phyloP scores from a whole-genome alignment of 2,329 filamentous ascomycete species.

The Fusarium sp. region DNA sequence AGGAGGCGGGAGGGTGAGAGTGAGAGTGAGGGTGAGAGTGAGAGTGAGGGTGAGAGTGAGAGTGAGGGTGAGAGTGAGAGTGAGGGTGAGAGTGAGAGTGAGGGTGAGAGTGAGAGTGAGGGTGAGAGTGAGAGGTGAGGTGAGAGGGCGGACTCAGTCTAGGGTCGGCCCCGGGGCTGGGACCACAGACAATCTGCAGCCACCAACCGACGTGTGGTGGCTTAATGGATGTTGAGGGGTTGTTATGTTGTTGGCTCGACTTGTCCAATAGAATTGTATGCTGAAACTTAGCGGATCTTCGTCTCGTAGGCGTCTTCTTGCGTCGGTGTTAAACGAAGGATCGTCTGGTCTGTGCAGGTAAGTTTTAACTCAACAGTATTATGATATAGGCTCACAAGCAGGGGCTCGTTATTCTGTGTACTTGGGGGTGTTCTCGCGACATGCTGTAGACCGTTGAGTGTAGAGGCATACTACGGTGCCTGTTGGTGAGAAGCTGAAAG shows the following conservation, averaged over 20 bases:
- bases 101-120: not conserved
- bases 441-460: not conserved
- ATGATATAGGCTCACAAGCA: conserved; percentile 7
- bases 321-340: conserved; percentile 33
- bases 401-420: conserved; percentile 1
- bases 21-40: too few species aligned
- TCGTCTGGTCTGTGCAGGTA: conserved; percentile 12
- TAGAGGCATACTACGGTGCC: not conserved
- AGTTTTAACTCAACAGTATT: conserved; percentile 18
- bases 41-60: too few species aligned
- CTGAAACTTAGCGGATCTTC: conserved; percentile 33
- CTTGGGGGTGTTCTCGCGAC: not conserved
- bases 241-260: conserved; percentile 34
- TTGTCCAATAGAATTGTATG: conserved; percentile 15
- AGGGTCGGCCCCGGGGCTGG: conserved; percentile 42
- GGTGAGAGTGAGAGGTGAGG: conserved; percentile 9
- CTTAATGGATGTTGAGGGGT: conserved; percentile 17
- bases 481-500: not conserved
- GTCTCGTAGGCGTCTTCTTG: conserved; percentile 31
- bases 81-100: not conserved
- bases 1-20: too few species aligned
- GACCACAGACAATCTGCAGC: conserved; percentile 36
- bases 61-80: too few species aligned
- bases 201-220: conserved; percentile 10
- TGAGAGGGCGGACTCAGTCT: conserved; percentile 29